Evolutionary conservation across 352 stramenopile genomes (phyloP), one percentile per base, ranked within the genome.

Genomic region (Phytopythium vexans): DNA sequence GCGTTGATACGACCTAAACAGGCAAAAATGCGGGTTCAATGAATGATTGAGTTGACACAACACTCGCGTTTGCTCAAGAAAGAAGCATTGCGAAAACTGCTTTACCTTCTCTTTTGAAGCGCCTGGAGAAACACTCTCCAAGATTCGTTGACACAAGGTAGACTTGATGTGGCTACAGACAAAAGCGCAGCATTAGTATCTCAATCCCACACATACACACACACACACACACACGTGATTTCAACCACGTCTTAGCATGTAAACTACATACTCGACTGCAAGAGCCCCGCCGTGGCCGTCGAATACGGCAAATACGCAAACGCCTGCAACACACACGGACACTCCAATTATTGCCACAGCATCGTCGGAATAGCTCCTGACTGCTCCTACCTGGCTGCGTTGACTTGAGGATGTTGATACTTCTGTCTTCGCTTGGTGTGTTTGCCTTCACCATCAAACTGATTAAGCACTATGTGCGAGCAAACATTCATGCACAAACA

Each of bases 281-380:
- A 86, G 66, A 1, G 68, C 66, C 2, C 82, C 82, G 32, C 82
- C 82, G 38, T 92, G 82, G 0, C 77, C 82, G 51, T 92, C 82
- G 41, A 89, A 77, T 1, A 89, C 74, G 34, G 74, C 78, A 43
- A 77, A 68, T 6, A 88, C 54, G 37, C 68, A 72, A 45, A 89
- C 53, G 8, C 51, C 72, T 83, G 36, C n/a, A 36, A 14, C 8
- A 51, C 8, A 14, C 11, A 50, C 41, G 7, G 52, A 16, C 9
- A 37, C 16, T 10, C 12, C 14, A 32, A 35, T 44, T 7, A n/a
- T 50, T 10, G 12, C 4, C 32, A 16, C 16, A 45, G 8, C 12
- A 39, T 15, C 27, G 27, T 8, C 31, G 10, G 10, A 33, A 43
- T 21, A 16, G 2, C 32, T 10, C 2, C 21, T 36, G 34, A 27